phyloP scores from a whole-genome alignment of 495 filamentous ascomycete species.

The Penicillium fimorum region DNA sequence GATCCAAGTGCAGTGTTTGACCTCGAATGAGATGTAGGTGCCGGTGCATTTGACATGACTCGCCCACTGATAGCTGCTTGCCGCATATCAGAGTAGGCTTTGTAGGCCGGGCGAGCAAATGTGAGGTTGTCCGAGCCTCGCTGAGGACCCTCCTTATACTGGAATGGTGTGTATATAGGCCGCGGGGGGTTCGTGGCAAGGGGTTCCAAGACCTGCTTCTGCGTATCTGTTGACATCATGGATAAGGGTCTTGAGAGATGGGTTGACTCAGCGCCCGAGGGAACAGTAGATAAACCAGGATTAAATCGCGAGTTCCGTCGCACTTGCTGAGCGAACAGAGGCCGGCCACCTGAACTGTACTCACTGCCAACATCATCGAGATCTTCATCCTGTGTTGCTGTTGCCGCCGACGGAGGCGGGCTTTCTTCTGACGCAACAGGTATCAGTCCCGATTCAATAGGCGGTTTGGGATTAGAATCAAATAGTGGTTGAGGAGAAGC shows the following conservation, averaged over 20 bases:
- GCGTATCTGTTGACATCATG: conserved; percentile 21
- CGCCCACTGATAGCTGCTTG: conserved; percentile 46
- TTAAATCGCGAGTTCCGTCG: conserved; percentile 16
- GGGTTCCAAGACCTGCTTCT: conserved; percentile 30
- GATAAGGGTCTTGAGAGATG: conserved; percentile 25
- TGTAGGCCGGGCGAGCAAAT: conserved; percentile 43
- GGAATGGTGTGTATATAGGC: conserved; percentile 48
- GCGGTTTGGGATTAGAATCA: conserved; percentile 12
- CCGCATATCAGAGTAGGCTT: conserved; percentile 47
- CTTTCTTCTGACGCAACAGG: conserved; percentile 34
- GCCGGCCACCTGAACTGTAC: conserved; percentile 53
- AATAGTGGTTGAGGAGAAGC: conserved; percentile 10
- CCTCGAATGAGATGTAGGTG: conserved; percentile 14
- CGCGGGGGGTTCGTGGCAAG: conserved; percentile 41
- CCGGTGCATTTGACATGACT: conserved; percentile 40
- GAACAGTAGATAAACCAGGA: conserved; percentile 15
- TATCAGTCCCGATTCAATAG: conserved; percentile 38
- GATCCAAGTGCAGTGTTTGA: conserved; percentile 19
- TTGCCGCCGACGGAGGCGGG: conserved; percentile 7
- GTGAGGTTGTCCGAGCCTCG: conserved; percentile 42
- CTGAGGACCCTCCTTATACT: conserved; percentile 49
- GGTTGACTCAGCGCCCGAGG: conserved; percentile 8
- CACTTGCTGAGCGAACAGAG: conserved; percentile 31
- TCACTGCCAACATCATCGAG: conserved; percentile 24
- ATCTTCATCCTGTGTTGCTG: conserved; percentile 25